These are phyloP conservation scores for Nakazawaea ambrosiae DNA, from an alignment of 805 yeast species.

Conservation along the genomic window DNA sequence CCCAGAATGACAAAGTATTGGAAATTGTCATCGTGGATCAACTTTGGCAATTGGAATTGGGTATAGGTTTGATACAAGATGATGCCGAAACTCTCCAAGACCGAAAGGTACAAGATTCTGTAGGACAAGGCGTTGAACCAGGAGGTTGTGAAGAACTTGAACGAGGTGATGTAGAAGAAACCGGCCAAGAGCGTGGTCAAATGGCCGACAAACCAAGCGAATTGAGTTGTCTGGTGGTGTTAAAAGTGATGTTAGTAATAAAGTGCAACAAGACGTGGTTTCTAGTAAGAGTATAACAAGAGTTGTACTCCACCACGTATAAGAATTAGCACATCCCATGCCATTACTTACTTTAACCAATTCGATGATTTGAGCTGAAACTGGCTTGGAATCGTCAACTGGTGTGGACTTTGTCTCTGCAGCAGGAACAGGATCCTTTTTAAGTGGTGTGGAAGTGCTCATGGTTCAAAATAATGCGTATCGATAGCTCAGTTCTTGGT, in stretches of 20 bases:
- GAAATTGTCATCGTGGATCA: slow-evolving; percentile 57
- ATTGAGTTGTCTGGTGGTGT: slow-evolving; percentile 46
- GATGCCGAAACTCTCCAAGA: slow-evolving; percentile 67
- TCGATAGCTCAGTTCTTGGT: too few relatives aligned
- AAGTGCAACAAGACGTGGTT: too few relatives aligned
- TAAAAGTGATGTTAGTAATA: neutral
- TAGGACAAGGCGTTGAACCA: slow-evolving; percentile 21
- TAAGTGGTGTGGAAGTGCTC: neutral
- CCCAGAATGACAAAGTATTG: slow-evolving; percentile 61
- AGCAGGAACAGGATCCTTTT: neutral
- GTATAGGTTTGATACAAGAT: slow-evolving; percentile 56
- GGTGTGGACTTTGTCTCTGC: neutral
- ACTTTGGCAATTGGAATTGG: slow-evolving; percentile 19
- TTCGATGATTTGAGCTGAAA: slow-evolving; percentile 1
- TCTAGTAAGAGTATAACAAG: too few relatives aligned
- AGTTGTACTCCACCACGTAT: too few relatives aligned
- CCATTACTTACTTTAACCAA: slow-evolving; percentile 6
- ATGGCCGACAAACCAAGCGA: slow-evolving; percentile 72
- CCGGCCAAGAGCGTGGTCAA: slow-evolving; percentile 35
- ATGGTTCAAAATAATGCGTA: too few relatives aligned
- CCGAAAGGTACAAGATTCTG: slow-evolving; percentile 33
- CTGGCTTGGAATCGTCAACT: neutral
- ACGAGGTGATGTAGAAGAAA: slow-evolving; percentile 30
- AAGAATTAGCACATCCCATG: too few relatives aligned
- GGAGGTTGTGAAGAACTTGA: slow-evolving; percentile 21